Conservation (phyloP, 2,329 filamentous ascomycete species). For the Paraphaeosphaeria sporulosa region DNA sequence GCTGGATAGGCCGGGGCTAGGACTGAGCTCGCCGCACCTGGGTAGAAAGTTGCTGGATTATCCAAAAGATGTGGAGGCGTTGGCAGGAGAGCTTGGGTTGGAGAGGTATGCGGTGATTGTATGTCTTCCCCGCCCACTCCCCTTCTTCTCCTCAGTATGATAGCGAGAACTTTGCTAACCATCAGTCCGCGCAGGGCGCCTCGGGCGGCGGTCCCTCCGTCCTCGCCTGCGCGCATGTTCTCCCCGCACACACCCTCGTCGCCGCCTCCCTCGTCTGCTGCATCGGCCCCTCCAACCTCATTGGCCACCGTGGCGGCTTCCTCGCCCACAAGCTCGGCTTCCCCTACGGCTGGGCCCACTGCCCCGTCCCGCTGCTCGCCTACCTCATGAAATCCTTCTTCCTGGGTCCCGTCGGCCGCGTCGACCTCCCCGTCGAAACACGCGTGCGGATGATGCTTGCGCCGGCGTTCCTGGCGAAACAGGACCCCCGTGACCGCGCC, state of each 20-base stretch:
- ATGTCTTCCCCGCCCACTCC: constrained; percentile 13
- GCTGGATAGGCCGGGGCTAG: constrained; percentile 38
- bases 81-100: constrained; percentile 31
- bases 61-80: constrained; percentile 32
- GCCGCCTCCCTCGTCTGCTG: constrained; percentile 38
- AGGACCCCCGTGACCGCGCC: constrained; percentile 32
- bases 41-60: constrained; percentile 30
- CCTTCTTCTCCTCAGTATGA: background rate
- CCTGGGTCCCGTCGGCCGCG: constrained; percentile 26
- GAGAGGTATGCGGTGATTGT: constrained; percentile 36
- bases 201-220: constrained; percentile 45
- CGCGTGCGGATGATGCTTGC: constrained; percentile 30
- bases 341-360: constrained; percentile 38
- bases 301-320: constrained; percentile 21
- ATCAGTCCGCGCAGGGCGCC: constrained; percentile 30
- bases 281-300: constrained; percentile 47
- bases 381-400: constrained; percentile 27
- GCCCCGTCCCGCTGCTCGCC: constrained; percentile 23
- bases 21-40: constrained; percentile 34
- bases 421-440: constrained; percentile 46
- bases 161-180: constrained; percentile 1
- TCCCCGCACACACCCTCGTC: constrained; percentile 32
- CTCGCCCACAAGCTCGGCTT: constrained; percentile 38
- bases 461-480: background rate
- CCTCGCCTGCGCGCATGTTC: constrained; percentile 36